A percentile compares a stretch with the other conserved stretches of the same genome.
Evolutionary conservation across 2,329 filamentous ascomycete genomes (phyloP).

Genomic region (Penicillium nordicum): DNA sequence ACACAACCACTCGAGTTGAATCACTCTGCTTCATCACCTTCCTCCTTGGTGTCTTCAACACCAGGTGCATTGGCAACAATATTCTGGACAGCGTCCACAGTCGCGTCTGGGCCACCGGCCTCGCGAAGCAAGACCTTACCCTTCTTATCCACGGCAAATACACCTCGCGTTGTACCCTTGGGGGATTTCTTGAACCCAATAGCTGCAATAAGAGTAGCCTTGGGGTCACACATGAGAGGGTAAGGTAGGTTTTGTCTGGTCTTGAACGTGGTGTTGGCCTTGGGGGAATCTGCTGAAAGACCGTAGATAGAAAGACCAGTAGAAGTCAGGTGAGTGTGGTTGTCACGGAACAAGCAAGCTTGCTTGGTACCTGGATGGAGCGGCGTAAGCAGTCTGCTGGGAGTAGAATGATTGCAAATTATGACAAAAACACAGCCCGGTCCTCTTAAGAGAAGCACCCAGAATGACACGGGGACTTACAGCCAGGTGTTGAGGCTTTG

Average conservation of each 20-base stretch:
- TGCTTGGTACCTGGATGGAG: slow-evolving; percentile 73
- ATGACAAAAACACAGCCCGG: neutral
- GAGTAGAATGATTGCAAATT: slow-evolving; percentile 2
- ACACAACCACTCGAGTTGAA: neutral
- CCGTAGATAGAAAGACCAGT: slow-evolving; percentile 85
- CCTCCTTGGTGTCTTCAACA: slow-evolving; percentile 9
- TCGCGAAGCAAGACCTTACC: slow-evolving; percentile 76
- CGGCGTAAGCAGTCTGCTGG: neutral
- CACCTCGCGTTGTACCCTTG: slow-evolving; percentile 76
- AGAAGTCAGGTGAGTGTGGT: slow-evolving; percentile 69
- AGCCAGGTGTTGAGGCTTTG: slow-evolving; percentile 88
- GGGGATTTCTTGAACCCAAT: slow-evolving; percentile 87
- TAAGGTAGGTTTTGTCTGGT: slow-evolving; percentile 88
- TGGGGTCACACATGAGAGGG: slow-evolving; percentile 78
- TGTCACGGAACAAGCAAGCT: slow-evolving; percentile 88
- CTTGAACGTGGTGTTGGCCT: slow-evolving; percentile 90
- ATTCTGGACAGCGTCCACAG: slow-evolving; percentile 71
- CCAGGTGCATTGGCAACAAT: slow-evolving; percentile 54
- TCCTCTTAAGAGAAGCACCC: neutral
- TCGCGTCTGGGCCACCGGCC: slow-evolving; percentile 72
- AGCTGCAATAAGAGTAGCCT: slow-evolving; percentile 70
- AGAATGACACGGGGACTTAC: slow-evolving; percentile 54
- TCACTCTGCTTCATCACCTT: slow-evolving; percentile 7
- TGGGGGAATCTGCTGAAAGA: slow-evolving; percentile 80
- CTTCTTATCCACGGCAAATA: slow-evolving; percentile 79